Percentiles rank a stretch among this genome's conserved stretches.
These are phyloP conservation scores for Rhodotorula sp. DNA, from an alignment of 1,284 basidiomycete genomes.

Conservation along the genomic window DNA sequence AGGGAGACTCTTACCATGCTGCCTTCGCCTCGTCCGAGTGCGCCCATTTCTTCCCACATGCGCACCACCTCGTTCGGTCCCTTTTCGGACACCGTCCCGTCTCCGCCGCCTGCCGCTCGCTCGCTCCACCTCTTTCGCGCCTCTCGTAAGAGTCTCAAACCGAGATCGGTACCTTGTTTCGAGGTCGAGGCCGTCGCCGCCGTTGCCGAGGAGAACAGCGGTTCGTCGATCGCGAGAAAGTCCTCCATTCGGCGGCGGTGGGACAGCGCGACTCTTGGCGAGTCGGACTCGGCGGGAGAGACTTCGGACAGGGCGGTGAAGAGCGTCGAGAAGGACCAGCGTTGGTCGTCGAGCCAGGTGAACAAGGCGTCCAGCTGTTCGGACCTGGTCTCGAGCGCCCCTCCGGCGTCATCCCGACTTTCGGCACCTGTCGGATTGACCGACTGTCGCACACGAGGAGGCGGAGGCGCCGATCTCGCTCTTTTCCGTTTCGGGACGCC, in stretches of 20 bases:
- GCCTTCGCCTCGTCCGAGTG: background rate
- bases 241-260: conserved; percentile 20
- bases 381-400: background rate
- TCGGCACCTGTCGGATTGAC: background rate
- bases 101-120: background rate
- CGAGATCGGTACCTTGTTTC: background rate
- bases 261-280: background rate
- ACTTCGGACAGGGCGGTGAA: conserved; percentile 19
- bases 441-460: background rate
- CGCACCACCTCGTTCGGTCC: conserved; percentile 23
- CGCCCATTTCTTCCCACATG: conserved; percentile 25
- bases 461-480: background rate
- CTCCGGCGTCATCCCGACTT: background rate
- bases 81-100: background rate
- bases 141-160: background rate
- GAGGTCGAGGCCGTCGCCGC: background rate
- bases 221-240: conserved; percentile 20
- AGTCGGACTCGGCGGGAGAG: too few species aligned
- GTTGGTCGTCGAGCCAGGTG: conserved; percentile 18
- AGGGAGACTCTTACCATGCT: background rate
- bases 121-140: conserved; percentile 1
- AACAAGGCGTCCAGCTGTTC: conserved; percentile 17
- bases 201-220: background rate
- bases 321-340: conserved; percentile 27
- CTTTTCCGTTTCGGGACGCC: background rate